These are phyloP conservation scores for Cercis canadensis DNA, from an alignment of 306 rosid genomes.

Conservation along the genomic window DNA sequence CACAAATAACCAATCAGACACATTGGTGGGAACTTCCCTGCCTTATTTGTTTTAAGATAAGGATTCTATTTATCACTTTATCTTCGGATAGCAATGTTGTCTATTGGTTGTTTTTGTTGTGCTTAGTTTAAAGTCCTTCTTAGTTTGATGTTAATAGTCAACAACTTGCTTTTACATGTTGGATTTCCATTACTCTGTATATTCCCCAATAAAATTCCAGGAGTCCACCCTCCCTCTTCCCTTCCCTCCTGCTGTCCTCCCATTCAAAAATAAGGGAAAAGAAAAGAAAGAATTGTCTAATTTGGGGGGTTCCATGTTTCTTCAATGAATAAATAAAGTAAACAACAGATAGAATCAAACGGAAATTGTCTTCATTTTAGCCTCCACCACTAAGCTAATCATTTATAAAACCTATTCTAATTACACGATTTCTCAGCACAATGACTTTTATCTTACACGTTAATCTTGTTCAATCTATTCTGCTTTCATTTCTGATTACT, in stretches of 20 bases:
- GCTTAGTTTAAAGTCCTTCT: too few species aligned
- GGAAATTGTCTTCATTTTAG: not conserved
- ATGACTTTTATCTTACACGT: not conserved
- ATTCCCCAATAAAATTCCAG: not conserved
- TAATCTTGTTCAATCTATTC: not conserved
- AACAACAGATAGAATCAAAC: not conserved
- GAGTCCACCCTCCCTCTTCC: not conserved
- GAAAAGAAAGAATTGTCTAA: not conserved
- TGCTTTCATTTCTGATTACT: not conserved
- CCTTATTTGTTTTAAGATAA: not conserved
- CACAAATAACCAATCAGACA: constrained; percentile 2
- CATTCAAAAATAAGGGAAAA: not conserved
- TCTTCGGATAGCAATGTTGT: not conserved
- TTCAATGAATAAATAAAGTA: not conserved
- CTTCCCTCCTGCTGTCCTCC: too few species aligned
- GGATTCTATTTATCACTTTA: not conserved
- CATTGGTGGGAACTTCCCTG: not conserved
- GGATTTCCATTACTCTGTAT: not conserved
- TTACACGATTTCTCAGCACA: not conserved
- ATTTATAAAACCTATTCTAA: not conserved
- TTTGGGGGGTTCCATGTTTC: not conserved
- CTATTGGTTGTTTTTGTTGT: too few species aligned
- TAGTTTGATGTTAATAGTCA: not conserved
- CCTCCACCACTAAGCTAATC: not conserved
- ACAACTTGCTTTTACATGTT: not conserved